Base-by-base conservation (phyloP, 208 protist species). In the Porcisia hertigi region DNA sequence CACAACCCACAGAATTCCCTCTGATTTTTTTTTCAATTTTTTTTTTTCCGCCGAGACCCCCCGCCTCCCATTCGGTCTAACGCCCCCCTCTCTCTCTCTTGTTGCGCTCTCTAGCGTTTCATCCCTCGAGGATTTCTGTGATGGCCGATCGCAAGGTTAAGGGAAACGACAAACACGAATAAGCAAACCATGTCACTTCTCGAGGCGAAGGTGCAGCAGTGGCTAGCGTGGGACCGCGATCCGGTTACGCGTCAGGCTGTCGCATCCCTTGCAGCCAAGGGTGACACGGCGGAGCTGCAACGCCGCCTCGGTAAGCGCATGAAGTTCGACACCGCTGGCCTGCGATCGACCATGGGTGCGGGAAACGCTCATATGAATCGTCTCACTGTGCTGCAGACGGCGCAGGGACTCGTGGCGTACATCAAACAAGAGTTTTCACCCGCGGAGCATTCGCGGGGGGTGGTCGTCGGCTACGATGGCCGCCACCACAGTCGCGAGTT, bases 361-460 rank as follows among this genome's bases (percentile, higher is more conserved):
- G 98, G 98, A 41, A 98, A 94, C 67, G 82, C 91, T 12, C 85
- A 88, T 77, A 99, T 99, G 98, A 99, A 99, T 88, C 80, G 91
- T 41, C 82, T 99, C 34, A 99, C 97, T 20, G 92, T 99, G 20
- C 86, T 98, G 53, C 98, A 99, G 88, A 94, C 98, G 45, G 87
- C 97, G 14, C 98, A 99, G 78, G 98, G 94, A 1, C 70, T 96
- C 8, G 73, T 81, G 3, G 77, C 82, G 30, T 92, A 93, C 81
- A 47, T 98, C 39, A 71, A 87, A 39, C n/a, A 55, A 25, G 55
- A 83, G 71, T 92, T 91, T 75, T 65, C 83, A 52, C 39, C 55
- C 16, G 62, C 52, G 4, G 76, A 88, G 49, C 76, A 92, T 16
- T 25, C 64, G 36, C 81, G 83, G 47, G 93, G 96, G n/a, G 82